A percentile compares a stretch with the other conserved stretches of the same genome.
Conservation (phyloP, 352 stramenopile genomes). For the Globisporangium cylindrosporum region DNA sequence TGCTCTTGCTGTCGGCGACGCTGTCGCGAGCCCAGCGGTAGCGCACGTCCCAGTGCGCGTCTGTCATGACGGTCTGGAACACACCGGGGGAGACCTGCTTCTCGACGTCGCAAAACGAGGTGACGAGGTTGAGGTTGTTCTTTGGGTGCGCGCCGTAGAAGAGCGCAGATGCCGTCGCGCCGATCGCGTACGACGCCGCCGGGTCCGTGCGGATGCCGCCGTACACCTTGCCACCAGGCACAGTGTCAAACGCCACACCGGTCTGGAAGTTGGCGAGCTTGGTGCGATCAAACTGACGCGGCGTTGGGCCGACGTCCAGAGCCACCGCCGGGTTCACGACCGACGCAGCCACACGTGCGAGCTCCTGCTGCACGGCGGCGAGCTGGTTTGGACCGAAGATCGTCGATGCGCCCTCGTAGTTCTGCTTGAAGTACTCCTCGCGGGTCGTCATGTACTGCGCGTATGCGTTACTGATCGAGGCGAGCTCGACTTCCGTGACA, state of each 20-base stretch:
- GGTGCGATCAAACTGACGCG: conserved; percentile 33
- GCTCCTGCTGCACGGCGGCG: conserved; percentile 50
- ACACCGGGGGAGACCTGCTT: conserved; percentile 17
- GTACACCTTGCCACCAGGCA: conserved; percentile 22
- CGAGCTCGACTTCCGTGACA: conserved; percentile 48
- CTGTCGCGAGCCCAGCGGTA: conserved; percentile 35
- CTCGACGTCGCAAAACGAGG: conserved; percentile 57
- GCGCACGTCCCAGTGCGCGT: conserved; percentile 54
- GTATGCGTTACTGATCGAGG: conserved; percentile 57
- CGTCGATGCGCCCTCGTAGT: conserved; percentile 75
- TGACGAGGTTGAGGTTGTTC: conserved; percentile 33
- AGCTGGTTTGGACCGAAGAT: conserved; percentile 71
- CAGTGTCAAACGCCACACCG: conserved; percentile 33
- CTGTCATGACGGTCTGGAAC: conserved; percentile 40
- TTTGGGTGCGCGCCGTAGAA: conserved; percentile 53
- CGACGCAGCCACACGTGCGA: conserved; percentile 34
- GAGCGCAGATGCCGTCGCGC: conserved; percentile 25
- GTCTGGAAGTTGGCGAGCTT: conserved; percentile 38
- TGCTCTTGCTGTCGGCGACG: conserved; percentile 37
- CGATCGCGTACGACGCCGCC: conserved; percentile 24
- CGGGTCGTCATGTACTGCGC: conserved; percentile 56
- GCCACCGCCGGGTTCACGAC: conserved; percentile 23
- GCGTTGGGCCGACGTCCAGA: conserved; percentile 35
- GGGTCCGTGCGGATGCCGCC: conserved; percentile 26
- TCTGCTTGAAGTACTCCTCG: conserved; percentile 60